Evolutionary conservation across 1,139 yeast genomes (phyloP).

Genomic region (Keqinozyma sinolaborantium): DNA sequence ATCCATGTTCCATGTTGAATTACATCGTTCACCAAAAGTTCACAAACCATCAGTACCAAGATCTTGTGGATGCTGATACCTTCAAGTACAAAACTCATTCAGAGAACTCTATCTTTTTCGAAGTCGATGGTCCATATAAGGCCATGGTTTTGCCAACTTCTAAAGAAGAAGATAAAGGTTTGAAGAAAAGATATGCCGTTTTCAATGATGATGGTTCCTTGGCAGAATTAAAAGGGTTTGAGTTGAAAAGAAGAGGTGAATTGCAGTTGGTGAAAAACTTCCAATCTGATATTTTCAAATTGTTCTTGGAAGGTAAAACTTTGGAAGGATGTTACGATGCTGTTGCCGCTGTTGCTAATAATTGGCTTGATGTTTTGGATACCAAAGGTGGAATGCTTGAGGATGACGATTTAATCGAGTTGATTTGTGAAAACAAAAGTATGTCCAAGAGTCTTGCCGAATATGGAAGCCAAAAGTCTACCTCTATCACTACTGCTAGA

Average conservation of each 20-base stretch:
- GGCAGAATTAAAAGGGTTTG: slow-evolving; percentile 97
- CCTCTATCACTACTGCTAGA: slow-evolving; percentile 92
- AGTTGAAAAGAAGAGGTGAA: slow-evolving; percentile 95
- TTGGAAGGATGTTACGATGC: slow-evolving; percentile 80
- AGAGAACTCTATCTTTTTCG: slow-evolving; percentile 95
- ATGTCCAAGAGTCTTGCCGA: slow-evolving; percentile 92
- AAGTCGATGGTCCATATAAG: slow-evolving; percentile 97
- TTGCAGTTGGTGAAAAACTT: slow-evolving; percentile 89
- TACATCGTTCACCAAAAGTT: slow-evolving; percentile 87
- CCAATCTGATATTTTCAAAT: slow-evolving; percentile 90
- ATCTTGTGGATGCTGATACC: slow-evolving; percentile 64
- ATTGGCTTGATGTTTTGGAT: slow-evolving; percentile 93
- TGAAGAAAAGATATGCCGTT: slow-evolving; percentile 95
- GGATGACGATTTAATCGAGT: slow-evolving; percentile 89
- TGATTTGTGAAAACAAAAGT: slow-evolving; percentile 93
- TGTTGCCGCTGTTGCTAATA: slow-evolving; percentile 89
- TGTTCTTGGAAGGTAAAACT: slow-evolving; percentile 80
- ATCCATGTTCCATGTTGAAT: slow-evolving; percentile 96
- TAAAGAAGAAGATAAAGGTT: slow-evolving; percentile 94
- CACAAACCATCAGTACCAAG: slow-evolving; percentile 94
- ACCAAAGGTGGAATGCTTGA: slow-evolving; percentile 84
- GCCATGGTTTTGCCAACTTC: slow-evolving; percentile 98
- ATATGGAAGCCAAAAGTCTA: slow-evolving; percentile 87
- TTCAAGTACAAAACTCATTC: slow-evolving; percentile 73
- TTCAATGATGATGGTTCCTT: slow-evolving; percentile 91